phyloP scores from a whole-genome alignment of 1,284 basidiomycete species.

The Gomphus bonarii region DNA sequence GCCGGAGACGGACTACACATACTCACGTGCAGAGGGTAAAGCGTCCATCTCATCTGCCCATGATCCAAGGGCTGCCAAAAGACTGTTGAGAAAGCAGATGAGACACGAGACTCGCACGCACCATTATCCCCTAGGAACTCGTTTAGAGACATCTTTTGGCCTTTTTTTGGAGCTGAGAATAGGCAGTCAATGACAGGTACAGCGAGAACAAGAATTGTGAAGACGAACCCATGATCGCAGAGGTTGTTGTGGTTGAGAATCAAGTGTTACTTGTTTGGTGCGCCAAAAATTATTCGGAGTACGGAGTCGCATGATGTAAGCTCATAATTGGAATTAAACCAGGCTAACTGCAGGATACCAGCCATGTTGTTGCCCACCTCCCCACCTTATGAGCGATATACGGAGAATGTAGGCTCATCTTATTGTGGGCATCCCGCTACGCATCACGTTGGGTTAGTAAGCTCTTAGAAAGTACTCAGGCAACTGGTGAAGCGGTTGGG shows the following conservation, averaged over 20 bases:
- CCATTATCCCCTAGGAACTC: constrained; percentile 81
- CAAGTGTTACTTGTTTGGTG: not conserved
- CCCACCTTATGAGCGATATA: no score
- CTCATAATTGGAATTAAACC: not conserved
- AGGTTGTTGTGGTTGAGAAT: constrained; percentile 1
- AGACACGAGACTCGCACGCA: constrained; percentile 28
- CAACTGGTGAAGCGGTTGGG: no score
- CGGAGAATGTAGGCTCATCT: no score
- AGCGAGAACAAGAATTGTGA: not conserved
- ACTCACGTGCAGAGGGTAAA: constrained; percentile 83
- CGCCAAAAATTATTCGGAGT: constrained; percentile 8
- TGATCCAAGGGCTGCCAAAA: constrained; percentile 62
- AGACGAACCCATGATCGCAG: constrained; percentile 1
- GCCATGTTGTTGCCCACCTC: no score
- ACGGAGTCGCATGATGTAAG: constrained; percentile 4
- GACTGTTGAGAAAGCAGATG: constrained; percentile 12
- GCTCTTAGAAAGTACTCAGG: no score
- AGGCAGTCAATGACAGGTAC: not conserved
- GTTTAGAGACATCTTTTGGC: constrained; percentile 82
- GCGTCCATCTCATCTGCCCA: constrained; percentile 97
- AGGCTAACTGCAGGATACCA: no score
- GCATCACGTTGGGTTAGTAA: no score
- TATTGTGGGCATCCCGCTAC: no score
- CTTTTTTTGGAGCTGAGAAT: constrained; percentile 70
- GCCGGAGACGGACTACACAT: constrained; percentile 35